Conservation (phyloP, 2,329 filamentous ascomycete genomes). For the Colletotrichum tropicicola region DNA sequence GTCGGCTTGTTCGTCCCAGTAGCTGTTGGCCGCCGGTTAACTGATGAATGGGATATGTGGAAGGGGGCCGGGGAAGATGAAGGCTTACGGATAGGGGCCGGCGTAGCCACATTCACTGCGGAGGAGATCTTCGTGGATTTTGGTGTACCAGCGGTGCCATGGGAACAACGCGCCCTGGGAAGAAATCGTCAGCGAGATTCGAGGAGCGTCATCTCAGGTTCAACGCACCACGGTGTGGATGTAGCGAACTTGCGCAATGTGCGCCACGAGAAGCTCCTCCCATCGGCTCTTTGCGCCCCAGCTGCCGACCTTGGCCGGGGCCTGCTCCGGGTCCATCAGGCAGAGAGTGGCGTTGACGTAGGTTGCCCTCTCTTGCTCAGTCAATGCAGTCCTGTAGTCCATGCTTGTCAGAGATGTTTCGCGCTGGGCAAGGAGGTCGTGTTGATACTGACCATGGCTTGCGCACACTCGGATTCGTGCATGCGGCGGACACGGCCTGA, state of each 20-base stretch:
- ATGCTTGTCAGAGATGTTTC: not conserved
- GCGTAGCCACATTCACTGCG: slow-evolving; percentile 41
- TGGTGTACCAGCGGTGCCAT: slow-evolving; percentile 43
- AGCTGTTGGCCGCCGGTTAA: not conserved
- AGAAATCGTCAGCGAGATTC: not conserved
- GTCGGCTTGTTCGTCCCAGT: slow-evolving; percentile 8
- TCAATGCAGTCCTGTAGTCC: not conserved
- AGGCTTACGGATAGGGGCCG: slow-evolving; percentile 43
- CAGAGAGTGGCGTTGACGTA: not conserved
- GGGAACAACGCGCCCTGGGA: not conserved
- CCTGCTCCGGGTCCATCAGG: not conserved
- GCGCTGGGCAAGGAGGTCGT: not conserved
- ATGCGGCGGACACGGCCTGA: not conserved
- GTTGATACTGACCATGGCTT: not conserved
- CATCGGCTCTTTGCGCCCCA: not conserved
- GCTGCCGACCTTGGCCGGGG: not conserved
- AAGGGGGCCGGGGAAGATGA: slow-evolving; percentile 36
- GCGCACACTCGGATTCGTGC: not conserved
- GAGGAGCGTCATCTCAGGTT: too few species aligned
- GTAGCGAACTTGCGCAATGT: not conserved
- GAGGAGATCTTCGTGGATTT: slow-evolving; percentile 41
- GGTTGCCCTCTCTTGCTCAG: fast-evolving
- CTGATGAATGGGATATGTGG: not conserved
- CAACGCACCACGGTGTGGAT: not conserved
- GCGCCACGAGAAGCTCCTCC: not conserved